Percentiles rank a stretch among this genome's conserved stretches.
These are phyloP conservation scores for Prunella vulgaris DNA, from an alignment of 257 asterid species.

Conservation along the genomic window DNA sequence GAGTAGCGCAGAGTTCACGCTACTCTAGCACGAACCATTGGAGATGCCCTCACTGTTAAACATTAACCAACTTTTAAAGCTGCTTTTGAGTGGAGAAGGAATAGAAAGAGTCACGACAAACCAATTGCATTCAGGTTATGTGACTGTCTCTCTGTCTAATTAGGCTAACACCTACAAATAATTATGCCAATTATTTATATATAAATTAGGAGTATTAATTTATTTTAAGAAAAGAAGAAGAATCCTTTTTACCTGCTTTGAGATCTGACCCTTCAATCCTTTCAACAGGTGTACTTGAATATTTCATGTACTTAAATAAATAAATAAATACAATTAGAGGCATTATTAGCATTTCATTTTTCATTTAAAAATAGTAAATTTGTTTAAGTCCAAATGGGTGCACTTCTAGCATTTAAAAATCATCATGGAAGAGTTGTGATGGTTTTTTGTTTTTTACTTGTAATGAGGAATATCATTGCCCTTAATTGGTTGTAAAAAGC, in stretches of 20 bases:
- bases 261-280: slow-evolving; percentile 21
- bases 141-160: slow-evolving; percentile 41
- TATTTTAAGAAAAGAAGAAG: not conserved
- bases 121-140: slow-evolving; percentile 38
- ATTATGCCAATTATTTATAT: slow-evolving; percentile 6
- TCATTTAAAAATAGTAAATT: not conserved
- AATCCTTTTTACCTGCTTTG: slow-evolving; percentile 11
- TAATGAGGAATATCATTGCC: too few relatives aligned
- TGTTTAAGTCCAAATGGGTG: not conserved
- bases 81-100: slow-evolving; percentile 22
- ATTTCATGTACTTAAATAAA: not conserved
- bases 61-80: slow-evolving; percentile 13
- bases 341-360: not conserved
- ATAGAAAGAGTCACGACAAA: slow-evolving; percentile 30
- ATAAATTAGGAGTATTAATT: not conserved
- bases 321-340: not conserved
- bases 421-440: not conserved
- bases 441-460: too few relatives aligned
- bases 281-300: slow-evolving; percentile 15
- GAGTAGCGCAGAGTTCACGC: too few relatives aligned
- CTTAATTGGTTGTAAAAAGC: too few relatives aligned
- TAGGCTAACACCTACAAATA: slow-evolving; percentile 23
- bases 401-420: not conserved
- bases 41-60: too few relatives aligned
- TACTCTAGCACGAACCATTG: too few relatives aligned